These are phyloP conservation scores for Dothistroma septosporum DNA, from an alignment of 2,329 filamentous ascomycete genomes.

Conservation along the genomic window DNA sequence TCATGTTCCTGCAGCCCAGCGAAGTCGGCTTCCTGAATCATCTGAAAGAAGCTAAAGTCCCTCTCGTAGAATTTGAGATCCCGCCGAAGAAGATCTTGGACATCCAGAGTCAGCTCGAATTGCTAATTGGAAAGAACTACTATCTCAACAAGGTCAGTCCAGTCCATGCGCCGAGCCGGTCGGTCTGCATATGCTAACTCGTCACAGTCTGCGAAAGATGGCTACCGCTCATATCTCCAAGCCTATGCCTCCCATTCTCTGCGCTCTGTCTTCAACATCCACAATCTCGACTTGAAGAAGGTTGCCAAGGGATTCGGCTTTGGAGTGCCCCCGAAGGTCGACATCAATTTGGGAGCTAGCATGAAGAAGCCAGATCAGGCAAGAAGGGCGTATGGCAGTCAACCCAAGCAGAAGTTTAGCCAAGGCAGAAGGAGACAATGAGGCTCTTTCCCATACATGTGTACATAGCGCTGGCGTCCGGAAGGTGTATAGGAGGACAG, in stretches of 20 bases:
- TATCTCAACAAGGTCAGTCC: constrained; percentile 77
- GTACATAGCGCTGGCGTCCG: too few species aligned
- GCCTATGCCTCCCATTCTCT: constrained; percentile 86
- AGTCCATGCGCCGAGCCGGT: not conserved
- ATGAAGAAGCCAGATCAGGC: constrained; percentile 71
- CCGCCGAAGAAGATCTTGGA: constrained; percentile 83
- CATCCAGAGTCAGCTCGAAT: constrained; percentile 79
- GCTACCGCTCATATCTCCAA: constrained; percentile 87
- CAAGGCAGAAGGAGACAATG: constrained; percentile 8
- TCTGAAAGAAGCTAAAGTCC: constrained; percentile 85
- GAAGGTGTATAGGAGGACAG: too few species aligned
- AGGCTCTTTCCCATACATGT: not conserved
- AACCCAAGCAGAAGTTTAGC: constrained; percentile 57
- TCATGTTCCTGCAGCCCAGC: constrained; percentile 89
- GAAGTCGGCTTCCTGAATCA: constrained; percentile 91
- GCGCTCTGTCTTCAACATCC: constrained; percentile 77
- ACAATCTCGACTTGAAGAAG: constrained; percentile 77
- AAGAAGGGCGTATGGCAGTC: constrained; percentile 70
- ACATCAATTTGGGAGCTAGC: constrained; percentile 72
- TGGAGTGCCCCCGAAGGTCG: constrained; percentile 68
- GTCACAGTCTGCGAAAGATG: constrained; percentile 59
- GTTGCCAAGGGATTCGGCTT: constrained; percentile 84
- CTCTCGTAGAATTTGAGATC: constrained; percentile 94
- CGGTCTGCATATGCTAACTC: constrained; percentile 11
- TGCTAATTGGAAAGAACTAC: constrained; percentile 91